Evolutionary conservation across 305 asterid species (phyloP).

Genomic region (Fraxinus angustifolia): DNA sequence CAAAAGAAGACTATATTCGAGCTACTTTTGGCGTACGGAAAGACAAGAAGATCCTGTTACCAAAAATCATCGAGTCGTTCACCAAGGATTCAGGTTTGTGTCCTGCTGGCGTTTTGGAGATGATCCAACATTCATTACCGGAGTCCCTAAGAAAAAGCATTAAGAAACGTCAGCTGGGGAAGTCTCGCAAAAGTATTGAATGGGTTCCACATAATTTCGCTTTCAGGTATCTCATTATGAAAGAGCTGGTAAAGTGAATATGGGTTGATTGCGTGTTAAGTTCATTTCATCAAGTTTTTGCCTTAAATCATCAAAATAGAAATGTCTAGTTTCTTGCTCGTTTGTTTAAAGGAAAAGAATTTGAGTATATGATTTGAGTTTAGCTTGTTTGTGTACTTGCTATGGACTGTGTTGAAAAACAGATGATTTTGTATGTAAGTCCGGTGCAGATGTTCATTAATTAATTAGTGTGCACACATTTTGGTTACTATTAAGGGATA

Average conservation of each 20-base stretch:
- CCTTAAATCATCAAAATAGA: not conserved
- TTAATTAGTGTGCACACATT: not conserved
- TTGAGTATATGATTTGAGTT: conserved; percentile 12
- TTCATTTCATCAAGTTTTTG: not conserved
- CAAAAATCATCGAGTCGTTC: conserved; percentile 67
- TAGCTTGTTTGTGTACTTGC: conserved; percentile 11
- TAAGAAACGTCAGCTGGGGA: conserved; percentile 62
- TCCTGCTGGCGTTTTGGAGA: conserved; percentile 56
- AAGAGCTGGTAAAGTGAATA: conserved; percentile 60
- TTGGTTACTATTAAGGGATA: not conserved
- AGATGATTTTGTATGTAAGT: conserved; percentile 16
- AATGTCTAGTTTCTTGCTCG: conserved; percentile 19
- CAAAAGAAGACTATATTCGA: conserved; percentile 86
- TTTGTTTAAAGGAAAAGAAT: conserved; percentile 29
- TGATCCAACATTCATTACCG: conserved; percentile 68
- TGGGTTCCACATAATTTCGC: conserved; percentile 80
- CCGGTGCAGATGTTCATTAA: conserved; percentile 15
- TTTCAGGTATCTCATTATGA: conserved; percentile 76
- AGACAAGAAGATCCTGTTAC: conserved; percentile 69
- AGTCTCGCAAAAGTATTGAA: conserved; percentile 63
- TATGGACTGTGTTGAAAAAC: conserved; percentile 19
- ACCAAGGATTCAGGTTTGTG: conserved; percentile 73
- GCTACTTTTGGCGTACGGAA: conserved; percentile 83
- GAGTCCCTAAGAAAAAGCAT: conserved; percentile 66
- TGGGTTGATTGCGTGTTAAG: not conserved